Base-by-base conservation (phyloP, 192 early-diverging fungal genomes). In the Mortierella antarctica region DNA sequence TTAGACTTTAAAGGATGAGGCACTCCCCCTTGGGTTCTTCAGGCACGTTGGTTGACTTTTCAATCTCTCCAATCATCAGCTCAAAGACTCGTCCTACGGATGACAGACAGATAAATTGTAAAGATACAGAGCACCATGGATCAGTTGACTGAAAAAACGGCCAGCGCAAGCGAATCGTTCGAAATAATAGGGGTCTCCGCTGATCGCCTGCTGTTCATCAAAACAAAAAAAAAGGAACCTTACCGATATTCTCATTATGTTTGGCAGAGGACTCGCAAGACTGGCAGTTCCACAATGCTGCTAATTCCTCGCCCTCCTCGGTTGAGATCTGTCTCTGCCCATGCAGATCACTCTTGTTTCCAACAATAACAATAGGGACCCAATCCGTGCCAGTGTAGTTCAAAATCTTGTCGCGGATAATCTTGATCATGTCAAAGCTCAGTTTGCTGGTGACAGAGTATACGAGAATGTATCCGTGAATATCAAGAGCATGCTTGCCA, bases 381-480 rank as follows among this genome's bases (percentile, higher is more conserved):
- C 89, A 94, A 65, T 97, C 94, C 44, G 92, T 93, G 18, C 96
- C 96, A 5, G 94, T 92, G 69, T 92, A 93, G 82, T 96, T 93
- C 64, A 98, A 85, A 61, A 99, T 96, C 83, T 99, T 98, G 71
- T 98, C 96, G 10, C 96, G 87, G 58, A 98, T 93, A 48, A 96
- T 91, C 66, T 90, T 87, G 53, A 92, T 91, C 87, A 98, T 95
- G 54, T 99, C 97, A 78, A 98, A 95, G 55, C 93, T 95, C 50
- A 91, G 88, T 48, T 90, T 85, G 53, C 92, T 93, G 39, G 92
- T 89, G 41, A 99, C 92, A 3, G 97, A 98, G 78, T 98, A 99
- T 23, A 93, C 94, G 44, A 99, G 87, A 51, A 99, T 91, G 78
- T 96, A 99, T 9, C 95, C 98, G 82, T 99, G 96, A 50, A 96